Conservation (phyloP, 1,284 basidiomycete species). For the Apiotrichum gracile region DNA sequence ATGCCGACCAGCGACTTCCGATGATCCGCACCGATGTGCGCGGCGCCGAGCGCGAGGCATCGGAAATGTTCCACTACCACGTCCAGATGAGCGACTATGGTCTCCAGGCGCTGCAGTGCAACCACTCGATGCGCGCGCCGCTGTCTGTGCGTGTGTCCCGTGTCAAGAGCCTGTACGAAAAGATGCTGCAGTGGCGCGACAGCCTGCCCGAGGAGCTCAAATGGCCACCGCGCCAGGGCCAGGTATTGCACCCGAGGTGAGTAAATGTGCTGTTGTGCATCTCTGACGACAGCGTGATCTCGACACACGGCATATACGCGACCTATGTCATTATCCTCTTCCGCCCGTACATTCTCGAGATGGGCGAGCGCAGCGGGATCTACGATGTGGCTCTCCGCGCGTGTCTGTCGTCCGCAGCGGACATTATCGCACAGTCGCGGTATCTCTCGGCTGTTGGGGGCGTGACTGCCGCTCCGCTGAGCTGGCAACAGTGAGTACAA, state of each 20-base stretch:
- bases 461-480: constrained; percentile 10
- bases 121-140: constrained; percentile 17
- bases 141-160: constrained; percentile 10
- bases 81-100: constrained; percentile 12
- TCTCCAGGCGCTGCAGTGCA: constrained; percentile 17
- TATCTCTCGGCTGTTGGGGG: constrained; percentile 13
- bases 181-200: constrained; percentile 11
- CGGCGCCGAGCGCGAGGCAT: constrained; percentile 4
- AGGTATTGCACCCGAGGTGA: constrained; percentile 14
- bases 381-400: constrained; percentile 4
- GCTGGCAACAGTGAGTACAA: constrained; percentile 14
- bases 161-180: constrained; percentile 2
- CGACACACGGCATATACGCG: constrained; percentile 21
- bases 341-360: constrained; percentile 24
- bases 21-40: constrained; percentile 10
- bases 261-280: not conserved
- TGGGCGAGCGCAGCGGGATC: constrained; percentile 8
- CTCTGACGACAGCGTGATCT: constrained; percentile 3
- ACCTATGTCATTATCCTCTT: constrained; percentile 24
- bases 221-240: constrained; percentile 15
- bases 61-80: constrained; percentile 15
- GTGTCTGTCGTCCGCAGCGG: constrained; percentile 12
- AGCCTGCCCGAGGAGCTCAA: constrained; percentile 9
- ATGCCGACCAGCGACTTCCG: constrained; percentile 19
- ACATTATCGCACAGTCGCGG: constrained; percentile 16